Evolutionary conservation across 1,284 basidiomycete genomes (phyloP).

Genomic region (Phylloboletellus chloephorus): DNA sequence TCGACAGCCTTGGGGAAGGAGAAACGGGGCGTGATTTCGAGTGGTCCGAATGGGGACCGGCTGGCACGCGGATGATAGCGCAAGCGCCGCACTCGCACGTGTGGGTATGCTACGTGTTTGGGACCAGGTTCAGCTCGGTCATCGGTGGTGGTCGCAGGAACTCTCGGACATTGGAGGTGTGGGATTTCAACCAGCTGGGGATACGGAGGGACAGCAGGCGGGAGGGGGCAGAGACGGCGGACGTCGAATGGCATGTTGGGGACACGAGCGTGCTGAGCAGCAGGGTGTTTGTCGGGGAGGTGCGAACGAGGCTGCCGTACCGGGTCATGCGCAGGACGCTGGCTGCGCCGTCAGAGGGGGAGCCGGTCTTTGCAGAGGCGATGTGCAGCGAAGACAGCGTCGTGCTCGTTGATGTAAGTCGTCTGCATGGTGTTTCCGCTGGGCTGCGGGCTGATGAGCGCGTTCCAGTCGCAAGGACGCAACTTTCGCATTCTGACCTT

Average conservation of each 20-base stretch:
- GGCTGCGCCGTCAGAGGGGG: slow-evolving; percentile 10
- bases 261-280: slow-evolving; percentile 21
- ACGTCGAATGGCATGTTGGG: slow-evolving; percentile 24
- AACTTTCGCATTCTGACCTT: slow-evolving; percentile 29
- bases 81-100: slow-evolving; percentile 33
- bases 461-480: slow-evolving; percentile 17
- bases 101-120: slow-evolving; percentile 60
- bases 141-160: slow-evolving; percentile 8
- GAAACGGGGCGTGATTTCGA: slow-evolving; percentile 26
- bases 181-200: slow-evolving; percentile 50
- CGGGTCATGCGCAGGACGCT: slow-evolving; percentile 25
- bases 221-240: slow-evolving; percentile 4
- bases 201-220: slow-evolving; percentile 29
- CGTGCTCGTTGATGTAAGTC: slow-evolving; percentile 45
- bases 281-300: slow-evolving; percentile 34
- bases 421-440: background rate
- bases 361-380: slow-evolving; percentile 27
- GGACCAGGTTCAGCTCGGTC: slow-evolving; percentile 40
- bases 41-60: slow-evolving; percentile 53
- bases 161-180: slow-evolving; percentile 31
- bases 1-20: slow-evolving; percentile 24
- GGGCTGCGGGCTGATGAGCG: background rate
- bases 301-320: slow-evolving; percentile 45
- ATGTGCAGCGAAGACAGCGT: slow-evolving; percentile 55
- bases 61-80: slow-evolving; percentile 40